Conservation (phyloP, 306 rosid genomes). For the Hippophae tibetana region DNA sequence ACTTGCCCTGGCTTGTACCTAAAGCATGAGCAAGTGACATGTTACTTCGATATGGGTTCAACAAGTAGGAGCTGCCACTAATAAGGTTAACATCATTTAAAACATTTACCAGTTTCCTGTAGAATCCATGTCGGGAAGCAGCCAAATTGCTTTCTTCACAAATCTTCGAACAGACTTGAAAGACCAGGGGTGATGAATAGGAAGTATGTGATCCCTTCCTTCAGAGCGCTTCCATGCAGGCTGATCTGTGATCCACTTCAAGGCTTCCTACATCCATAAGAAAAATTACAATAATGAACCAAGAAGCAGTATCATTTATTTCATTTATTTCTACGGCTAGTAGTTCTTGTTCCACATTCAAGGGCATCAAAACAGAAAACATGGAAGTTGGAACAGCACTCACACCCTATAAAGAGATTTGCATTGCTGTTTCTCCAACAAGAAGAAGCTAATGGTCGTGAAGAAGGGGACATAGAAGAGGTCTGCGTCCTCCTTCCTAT, state of each 20-base stretch:
- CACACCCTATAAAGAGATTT: slow-evolving; percentile 99
- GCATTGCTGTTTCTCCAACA: slow-evolving; percentile 88
- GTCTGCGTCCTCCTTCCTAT: slow-evolving; percentile 75
- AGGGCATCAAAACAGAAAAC: not conserved
- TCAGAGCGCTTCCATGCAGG: slow-evolving; percentile 93
- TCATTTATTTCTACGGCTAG: not conserved
- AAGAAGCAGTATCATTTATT: not conserved
- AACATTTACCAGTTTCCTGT: slow-evolving; percentile 48
- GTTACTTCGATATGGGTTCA: not conserved
- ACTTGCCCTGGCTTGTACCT: slow-evolving; percentile 99
- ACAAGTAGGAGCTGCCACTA: not conserved
- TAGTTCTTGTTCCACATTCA: too few species aligned
- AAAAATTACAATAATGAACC: not conserved
- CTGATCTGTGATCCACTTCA: slow-evolving; percentile 85
- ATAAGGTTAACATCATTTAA: slow-evolving; percentile 12
- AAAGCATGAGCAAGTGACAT: slow-evolving; percentile 8
- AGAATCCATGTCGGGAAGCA: slow-evolving; percentile 94
- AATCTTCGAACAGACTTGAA: slow-evolving; percentile 79
- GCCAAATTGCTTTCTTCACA: slow-evolving; percentile 87
- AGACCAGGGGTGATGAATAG: slow-evolving; percentile 82
- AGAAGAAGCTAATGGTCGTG: slow-evolving; percentile 92
- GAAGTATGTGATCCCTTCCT: slow-evolving; percentile 89
- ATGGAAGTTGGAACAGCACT: slow-evolving; percentile 53
- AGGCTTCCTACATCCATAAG: slow-evolving; percentile 53
- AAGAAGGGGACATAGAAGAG: slow-evolving; percentile 87